A percentile compares a stretch with the other conserved stretches of the same genome.
phyloP scores from a whole-genome alignment of 164 flowering plant genomes.

The Amborella trichopoda region DNA sequence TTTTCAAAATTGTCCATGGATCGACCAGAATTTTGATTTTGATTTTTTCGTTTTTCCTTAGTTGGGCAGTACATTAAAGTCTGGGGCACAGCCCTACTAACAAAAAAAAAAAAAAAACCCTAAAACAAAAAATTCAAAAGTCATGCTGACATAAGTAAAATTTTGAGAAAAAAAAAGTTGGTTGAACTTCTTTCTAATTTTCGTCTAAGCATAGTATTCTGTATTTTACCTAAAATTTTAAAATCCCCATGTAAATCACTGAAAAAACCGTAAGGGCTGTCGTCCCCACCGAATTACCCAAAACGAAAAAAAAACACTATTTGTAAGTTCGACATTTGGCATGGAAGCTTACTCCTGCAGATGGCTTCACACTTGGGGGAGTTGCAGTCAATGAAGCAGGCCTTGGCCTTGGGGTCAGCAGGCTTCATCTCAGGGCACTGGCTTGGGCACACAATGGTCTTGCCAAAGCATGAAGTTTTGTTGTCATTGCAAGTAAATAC shows the following conservation, averaged over 20 bases:
- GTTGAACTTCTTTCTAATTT: neutral
- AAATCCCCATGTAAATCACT: neutral
- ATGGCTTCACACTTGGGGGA: slow-evolving; percentile 19
- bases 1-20: too few relatives aligned
- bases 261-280: neutral
- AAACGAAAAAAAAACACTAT: neutral
- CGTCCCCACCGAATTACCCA: neutral
- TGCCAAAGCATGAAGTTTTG: slow-evolving; percentile 3
- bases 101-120: too few relatives aligned
- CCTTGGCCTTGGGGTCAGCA: slow-evolving; percentile 14
- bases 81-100: too few relatives aligned
- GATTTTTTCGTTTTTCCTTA: too few relatives aligned
- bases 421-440: slow-evolving; percentile 22
- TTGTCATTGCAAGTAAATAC: slow-evolving; percentile 6
- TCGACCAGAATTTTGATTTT: too few relatives aligned
- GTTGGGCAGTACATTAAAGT: too few relatives aligned
- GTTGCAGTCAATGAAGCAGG: slow-evolving; percentile 19
- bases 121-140: too few relatives aligned
- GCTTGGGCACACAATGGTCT: slow-evolving; percentile 11
- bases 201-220: neutral
- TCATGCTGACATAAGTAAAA: neutral
- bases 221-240: neutral
- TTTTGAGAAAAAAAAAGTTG: neutral
- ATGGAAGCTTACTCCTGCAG: slow-evolving; percentile 14
- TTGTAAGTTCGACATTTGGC: neutral